These are phyloP conservation scores for Hapsidospora chrysogenum DNA, from an alignment of 495 filamentous ascomycete genomes.

Conservation along the genomic window DNA sequence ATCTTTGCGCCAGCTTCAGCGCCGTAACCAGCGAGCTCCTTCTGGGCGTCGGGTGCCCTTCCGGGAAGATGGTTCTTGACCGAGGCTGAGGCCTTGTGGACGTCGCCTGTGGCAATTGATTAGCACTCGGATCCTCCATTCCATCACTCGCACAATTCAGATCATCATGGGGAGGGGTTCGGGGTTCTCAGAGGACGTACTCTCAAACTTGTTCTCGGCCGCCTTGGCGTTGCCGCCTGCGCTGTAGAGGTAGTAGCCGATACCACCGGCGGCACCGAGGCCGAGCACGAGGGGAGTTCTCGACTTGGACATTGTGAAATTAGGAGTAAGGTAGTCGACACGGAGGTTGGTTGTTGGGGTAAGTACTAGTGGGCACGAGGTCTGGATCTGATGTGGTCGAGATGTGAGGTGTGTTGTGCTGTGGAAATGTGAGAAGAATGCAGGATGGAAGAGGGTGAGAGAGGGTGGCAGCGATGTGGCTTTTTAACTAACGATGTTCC, in stretches of 20 bases:
- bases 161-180: too few species aligned
- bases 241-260: conserved; percentile 82
- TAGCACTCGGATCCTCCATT: too few species aligned
- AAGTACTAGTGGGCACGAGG: conserved; percentile 1
- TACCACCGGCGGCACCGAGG: conserved; percentile 43
- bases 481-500: too few species aligned
- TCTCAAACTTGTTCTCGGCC: conserved; percentile 67
- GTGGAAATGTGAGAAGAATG: too few species aligned
- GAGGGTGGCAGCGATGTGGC: too few species aligned
- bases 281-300: conserved; percentile 40
- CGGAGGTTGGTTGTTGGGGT: conserved; percentile 4
- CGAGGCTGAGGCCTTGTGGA: conserved; percentile 42
- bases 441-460: too few species aligned
- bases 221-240: conserved; percentile 70
- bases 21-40: conserved; percentile 22
- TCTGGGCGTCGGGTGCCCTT: conserved; percentile 17
- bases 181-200: conserved; percentile 28
- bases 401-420: conserved; percentile 2
- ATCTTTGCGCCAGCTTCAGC: conserved; percentile 27
- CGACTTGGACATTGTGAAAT: conserved; percentile 33
- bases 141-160: too few species aligned
- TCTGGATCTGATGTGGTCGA: too few species aligned
- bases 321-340: too few species aligned
- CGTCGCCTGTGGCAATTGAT: conserved; percentile 37
- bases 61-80: conserved; percentile 42